Evolutionary conservation across 331 rosid genomes (phyloP).

Genomic region (Pyracantha coccinea): DNA sequence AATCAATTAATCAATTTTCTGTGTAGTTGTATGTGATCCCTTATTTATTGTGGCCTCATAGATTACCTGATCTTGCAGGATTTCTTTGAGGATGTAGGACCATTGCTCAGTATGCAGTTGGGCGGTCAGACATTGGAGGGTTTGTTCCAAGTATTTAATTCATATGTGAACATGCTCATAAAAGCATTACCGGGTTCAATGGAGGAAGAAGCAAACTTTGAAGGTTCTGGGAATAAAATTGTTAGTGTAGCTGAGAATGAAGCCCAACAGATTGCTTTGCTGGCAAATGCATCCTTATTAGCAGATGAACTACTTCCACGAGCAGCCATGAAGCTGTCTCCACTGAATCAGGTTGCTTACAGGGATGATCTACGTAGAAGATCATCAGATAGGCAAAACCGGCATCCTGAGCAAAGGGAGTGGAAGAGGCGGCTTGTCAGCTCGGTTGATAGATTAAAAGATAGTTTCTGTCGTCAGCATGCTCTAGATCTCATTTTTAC

Average conservation of each 20-base stretch:
- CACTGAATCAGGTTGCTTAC: conserved; percentile 44
- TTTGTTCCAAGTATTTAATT: conserved; percentile 77
- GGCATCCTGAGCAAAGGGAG: conserved; percentile 98
- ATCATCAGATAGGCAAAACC: conserved; percentile 78
- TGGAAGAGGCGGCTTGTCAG: conserved; percentile 86
- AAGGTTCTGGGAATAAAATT: conserved; percentile 70
- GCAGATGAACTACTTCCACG: conserved; percentile 97
- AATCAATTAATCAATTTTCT: neutral
- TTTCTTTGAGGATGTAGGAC: conserved; percentile 97
- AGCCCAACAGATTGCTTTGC: conserved; percentile 93
- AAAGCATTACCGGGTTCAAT: conserved; percentile 87
- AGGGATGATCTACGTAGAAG: conserved; percentile 71
- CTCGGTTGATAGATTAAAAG: conserved; percentile 85
- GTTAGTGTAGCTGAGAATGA: conserved; percentile 91
- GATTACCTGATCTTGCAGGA: conserved; percentile 52
- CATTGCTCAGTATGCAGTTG: conserved; percentile 95
- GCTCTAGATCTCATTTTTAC: conserved; percentile 89
- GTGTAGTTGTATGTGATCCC: neutral
- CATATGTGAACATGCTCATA: conserved; percentile 69
- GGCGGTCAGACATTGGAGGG: conserved; percentile 97
- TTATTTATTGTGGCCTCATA: conserved; percentile 11
- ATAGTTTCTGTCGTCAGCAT: conserved; percentile 90
- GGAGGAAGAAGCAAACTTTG: conserved; percentile 91
- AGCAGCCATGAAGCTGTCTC: conserved; percentile 91
- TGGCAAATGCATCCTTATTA: conserved; percentile 91